Conservation (phyloP, 1,284 basidiomycete genomes). For the Inonotus hispidus region DNA sequence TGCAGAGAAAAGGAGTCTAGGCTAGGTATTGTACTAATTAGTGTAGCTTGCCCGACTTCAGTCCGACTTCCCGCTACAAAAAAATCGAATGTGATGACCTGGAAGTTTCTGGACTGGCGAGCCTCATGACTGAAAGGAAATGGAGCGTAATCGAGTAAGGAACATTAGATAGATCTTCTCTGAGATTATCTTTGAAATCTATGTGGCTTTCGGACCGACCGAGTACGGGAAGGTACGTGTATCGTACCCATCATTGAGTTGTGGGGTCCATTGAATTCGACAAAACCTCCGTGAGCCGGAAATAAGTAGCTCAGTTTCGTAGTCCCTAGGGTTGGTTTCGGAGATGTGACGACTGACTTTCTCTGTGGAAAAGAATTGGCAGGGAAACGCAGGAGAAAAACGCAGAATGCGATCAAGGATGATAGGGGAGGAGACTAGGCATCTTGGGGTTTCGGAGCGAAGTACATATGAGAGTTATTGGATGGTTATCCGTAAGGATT, state of each 20-base stretch:
- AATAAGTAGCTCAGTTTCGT: not conserved
- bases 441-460: not conserved
- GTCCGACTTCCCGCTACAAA: too few species aligned
- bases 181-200: too few species aligned
- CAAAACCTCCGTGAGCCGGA: not conserved
- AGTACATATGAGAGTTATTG: not conserved
- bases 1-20: not conserved
- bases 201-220: too few species aligned
- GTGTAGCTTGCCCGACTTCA: too few species aligned
- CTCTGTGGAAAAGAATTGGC: not conserved
- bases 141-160: too few species aligned
- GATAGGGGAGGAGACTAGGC: not conserved
- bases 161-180: too few species aligned
- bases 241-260: not conserved
- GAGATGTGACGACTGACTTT: not conserved
- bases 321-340: not conserved
- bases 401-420: not conserved
- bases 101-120: too few species aligned
- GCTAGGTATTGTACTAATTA: too few species aligned
- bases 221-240: too few species aligned
- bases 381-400: not conserved
- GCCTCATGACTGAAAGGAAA: too few species aligned
- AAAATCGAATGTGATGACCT: too few species aligned
- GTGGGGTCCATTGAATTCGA: not conserved
- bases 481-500: too few species aligned